Percentiles rank a stretch among this genome's conserved stretches.
phyloP scores from a whole-genome alignment of 106 monocot species.

The Dendrobium officinale region DNA sequence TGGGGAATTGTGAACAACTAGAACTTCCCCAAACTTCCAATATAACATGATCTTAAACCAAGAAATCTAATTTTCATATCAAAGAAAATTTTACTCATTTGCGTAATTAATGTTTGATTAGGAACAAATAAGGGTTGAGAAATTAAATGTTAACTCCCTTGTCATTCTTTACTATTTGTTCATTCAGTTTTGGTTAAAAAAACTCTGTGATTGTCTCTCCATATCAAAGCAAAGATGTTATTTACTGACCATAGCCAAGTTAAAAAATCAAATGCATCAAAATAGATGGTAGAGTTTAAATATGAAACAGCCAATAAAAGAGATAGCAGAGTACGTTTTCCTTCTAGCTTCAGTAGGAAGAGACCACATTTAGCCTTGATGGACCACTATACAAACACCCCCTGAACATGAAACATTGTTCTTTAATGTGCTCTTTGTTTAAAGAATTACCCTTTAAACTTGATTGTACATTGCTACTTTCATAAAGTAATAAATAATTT shows the following conservation, averaged over 20 bases:
- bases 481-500: background rate
- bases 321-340: background rate
- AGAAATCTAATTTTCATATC: no score
- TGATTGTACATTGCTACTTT: background rate
- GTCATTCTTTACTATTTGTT: no score
- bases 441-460: background rate
- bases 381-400: background rate
- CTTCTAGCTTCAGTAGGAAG: background rate
- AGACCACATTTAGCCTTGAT: background rate
- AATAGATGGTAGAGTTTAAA: background rate
- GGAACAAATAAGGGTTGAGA: no score
- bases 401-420: background rate
- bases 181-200: no score
- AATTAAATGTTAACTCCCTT: no score
- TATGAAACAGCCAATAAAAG: background rate
- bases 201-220: background rate
- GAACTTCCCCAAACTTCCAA: no score
- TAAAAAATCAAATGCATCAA: background rate
- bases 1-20: no score
- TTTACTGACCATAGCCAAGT: background rate
- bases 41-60: no score
- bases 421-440: background rate
- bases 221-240: background rate
- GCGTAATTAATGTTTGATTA: no score
- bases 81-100: no score